Base-by-base conservation (phyloP, 108 stramenopile species). In the Parietichytrium sp. region DNA sequence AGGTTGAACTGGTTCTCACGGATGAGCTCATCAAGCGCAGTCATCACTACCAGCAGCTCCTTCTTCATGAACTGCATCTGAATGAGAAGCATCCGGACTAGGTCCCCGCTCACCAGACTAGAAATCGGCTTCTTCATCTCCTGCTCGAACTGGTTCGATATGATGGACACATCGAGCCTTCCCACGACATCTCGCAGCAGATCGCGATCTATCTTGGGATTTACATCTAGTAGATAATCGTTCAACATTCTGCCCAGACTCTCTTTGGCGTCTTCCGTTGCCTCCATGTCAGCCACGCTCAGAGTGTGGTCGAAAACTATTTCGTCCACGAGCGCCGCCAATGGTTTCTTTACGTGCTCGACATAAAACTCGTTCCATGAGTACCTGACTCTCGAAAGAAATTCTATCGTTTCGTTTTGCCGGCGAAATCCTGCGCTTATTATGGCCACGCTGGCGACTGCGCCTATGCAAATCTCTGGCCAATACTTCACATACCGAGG, bases 61-160 rank as follows among this genome's bases (percentile, higher is more conserved):
- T 82, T 82, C 27, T 85, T 85, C 26, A 85, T 54, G 25, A 81
- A 81, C 38, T 85, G 84, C 50, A 85, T 42, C 50, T 85, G 84
- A 31, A 85, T 85, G 6, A 85, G 47, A n/a, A 85, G 29, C 80
- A 85, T 78, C 3, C 82, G 72, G 25, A 78, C 78, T 3, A 78
- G 78, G 25, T 78, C 78, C 25, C 78, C 78, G 15, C 25, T 20
- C 15, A 78, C 78, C 4, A 78, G 29, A 18, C 55, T 72, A 8
- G 55, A 30, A 72, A 72, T 42, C 18, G 55, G 55, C 55, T 72
- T 72, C 29, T 72, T 72, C 55, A 72, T 0, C 55, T 72, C 55
- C 0, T 30, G 33, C 38, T 72, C 55, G 38, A 42, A 72, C 20
- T 38, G 55, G 20, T 8, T 7, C n/a, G 36, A 42, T 8, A 72